Evolutionary conservation across 2,329 filamentous ascomycete genomes (phyloP), one percentile per base, ranked within the genome.

Genomic region (Neopestalotiopsis sp.): DNA sequence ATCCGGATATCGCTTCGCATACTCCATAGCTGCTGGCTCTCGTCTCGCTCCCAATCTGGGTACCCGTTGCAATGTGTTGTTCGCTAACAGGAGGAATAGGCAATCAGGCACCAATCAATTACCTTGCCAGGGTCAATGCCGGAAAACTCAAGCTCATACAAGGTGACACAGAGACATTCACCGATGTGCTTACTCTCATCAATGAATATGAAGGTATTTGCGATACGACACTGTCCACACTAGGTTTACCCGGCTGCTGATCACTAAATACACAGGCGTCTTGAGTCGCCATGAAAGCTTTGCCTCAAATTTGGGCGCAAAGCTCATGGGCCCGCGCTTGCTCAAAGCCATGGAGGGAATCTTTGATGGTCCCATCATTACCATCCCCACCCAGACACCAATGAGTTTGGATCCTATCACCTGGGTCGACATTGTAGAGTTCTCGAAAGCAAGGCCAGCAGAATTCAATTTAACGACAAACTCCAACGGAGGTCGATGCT

Each of bases 351-450:
- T 97, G 78, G 94, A 97, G 79, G 89, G 92, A 66, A 86, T 95
- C 68, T 97, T 97, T 76, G 94, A 97, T 72, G 92, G 92, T 0
- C 90, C 92, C 28, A 94, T 95, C 70, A 90, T 77, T 67, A 84
- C 81, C 10, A 82, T 74, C 66, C 82, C 78, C 65, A 68, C 86
- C 85, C 74, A 92, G 87, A 79, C 89, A 81, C 76, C 88, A 86
- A 81, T 86, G 40, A 87, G 86, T 4, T 86, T 85, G 5, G 73
- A 79, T 65, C 75, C 79, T 6, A 87, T 96, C 68, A 92, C 90
- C 13, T 97, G 94, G 94, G 85, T 96, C 53, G 94, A 97, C 75
- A 90, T 97, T 66, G 92, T 97, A 73, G 90, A 92, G 72, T 96
- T 95, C 80, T 92, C 94, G 71, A 92, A 92, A 76, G 90, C 89